phyloP scores from a whole-genome alignment of 225 moss, liverwort and hornwort genomes.

The Bryum argenteum region DNA sequence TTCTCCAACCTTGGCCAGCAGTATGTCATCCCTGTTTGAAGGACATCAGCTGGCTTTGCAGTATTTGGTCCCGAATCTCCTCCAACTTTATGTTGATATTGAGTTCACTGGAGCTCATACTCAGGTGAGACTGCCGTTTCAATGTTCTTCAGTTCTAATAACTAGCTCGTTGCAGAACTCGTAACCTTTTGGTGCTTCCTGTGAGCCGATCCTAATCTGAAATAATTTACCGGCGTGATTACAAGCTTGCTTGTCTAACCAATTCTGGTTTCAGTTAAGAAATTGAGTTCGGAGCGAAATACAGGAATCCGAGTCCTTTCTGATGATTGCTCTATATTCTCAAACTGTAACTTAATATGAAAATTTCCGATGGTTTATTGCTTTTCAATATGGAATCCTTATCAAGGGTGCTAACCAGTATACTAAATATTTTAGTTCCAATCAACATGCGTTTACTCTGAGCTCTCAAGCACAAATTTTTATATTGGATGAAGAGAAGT shows the following conservation, averaged over 20 bases:
- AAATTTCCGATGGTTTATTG: no score
- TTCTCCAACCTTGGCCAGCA: slow-evolving; percentile 57
- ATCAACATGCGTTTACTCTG: not conserved
- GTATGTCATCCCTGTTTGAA: slow-evolving; percentile 89
- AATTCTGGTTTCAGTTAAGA: no score
- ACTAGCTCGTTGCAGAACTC: slow-evolving; percentile 13
- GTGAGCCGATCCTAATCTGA: no score
- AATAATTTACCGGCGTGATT: no score
- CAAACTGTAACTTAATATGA: no score
- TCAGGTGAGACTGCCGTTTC: slow-evolving; percentile 59
- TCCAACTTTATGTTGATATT: slow-evolving; percentile 95
- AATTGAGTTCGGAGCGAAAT: no score
- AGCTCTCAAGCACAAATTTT: not conserved
- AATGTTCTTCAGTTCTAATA: slow-evolving; percentile 11
- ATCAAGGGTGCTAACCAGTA: no score
- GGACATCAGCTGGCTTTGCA: slow-evolving; percentile 94
- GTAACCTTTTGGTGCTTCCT: not conserved
- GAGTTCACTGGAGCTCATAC: slow-evolving; percentile 99
- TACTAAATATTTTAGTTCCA: no score
- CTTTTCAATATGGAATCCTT: no score
- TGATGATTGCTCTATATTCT: no score
- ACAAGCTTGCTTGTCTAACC: no score
- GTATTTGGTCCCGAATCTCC: slow-evolving; percentile 94
- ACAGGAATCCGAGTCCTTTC: no score
- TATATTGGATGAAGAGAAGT: not conserved